Base-by-base conservation (phyloP, 352 stramenopile genomes). In the Globisporangium barbulae region DNA sequence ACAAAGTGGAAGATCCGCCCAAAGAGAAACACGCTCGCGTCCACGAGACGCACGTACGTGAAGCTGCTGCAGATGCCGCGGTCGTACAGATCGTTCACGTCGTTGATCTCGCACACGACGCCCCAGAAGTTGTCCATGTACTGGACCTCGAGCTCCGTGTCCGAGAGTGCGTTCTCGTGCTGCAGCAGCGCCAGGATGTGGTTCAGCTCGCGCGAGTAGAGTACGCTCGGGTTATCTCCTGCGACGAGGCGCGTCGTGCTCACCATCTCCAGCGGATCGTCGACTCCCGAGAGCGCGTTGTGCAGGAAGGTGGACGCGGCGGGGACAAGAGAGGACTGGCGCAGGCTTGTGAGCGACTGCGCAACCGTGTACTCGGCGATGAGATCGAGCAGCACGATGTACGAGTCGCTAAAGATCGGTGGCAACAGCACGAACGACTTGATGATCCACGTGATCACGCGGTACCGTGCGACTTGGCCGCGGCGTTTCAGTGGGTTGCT, bases 61-160 rank as follows among this genome's bases (percentile, higher is more conserved):
- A 93, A 90, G 30, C 79, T 81, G 61, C 85, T 96, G 68, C 78
- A 89, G 37, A 69, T 71, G 12, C 68, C 67, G 10, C 64, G 73
- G 37, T 78, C 76, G 19, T 66, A 72, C 30, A 69, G 35, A 33
- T 77, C 66, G 53, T 74, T 61, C 22, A 64, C 44, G 39, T 41
- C 41, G 8, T 79, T 65, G 35, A 65, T 70, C 44, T 84, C 73
- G 58, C 65, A 77, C 9, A 75, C 69, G 7, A 78, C 67, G 5
- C 70, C 69, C 80, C 76, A 85, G 66, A 92, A 94, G 4, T 76
- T 83, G 62, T 96, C 87, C 15, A 90, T 61, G 65, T 94, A 94
- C 72, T 93, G 84, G 4, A 93, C 72, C 53, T 96, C 88, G 5
- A 96, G 65, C 53, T 96, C 88, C 15, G 79, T 91, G 65, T 96